Evolutionary conservation across 2,329 filamentous ascomycete genomes (phyloP), one percentile per base, ranked within the genome.

Genomic region (Stylonectria norvegica): DNA sequence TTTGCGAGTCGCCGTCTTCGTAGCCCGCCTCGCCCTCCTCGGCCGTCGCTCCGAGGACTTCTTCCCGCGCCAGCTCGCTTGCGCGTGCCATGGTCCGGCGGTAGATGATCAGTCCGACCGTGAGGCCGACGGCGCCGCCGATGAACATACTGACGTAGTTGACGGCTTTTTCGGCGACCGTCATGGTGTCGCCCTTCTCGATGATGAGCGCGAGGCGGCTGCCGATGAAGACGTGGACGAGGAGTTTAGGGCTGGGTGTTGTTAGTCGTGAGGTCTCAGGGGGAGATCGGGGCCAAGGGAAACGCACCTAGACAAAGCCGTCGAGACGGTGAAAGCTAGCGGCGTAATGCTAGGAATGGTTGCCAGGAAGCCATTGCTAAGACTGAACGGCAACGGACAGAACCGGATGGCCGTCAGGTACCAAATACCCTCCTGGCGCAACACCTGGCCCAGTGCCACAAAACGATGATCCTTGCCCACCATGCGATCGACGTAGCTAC

Each of bases 181-280:
- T 82, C 91, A 97, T 96, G 52, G 85, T 78, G 59, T 87, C 88
- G 48, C 84, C 86, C 41, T 80, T 78, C 55, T 95, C 86, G n/a
- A 86, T 88, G 22, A 98, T 79, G 37, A 83, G 73, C 31, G 88
- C 89, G 12, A 98, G 72, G 40, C 89, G 79, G 57, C 79, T 83
- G 46, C 93, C 93, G 56, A 98, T 89, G 67, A 96, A 98, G 54
- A 95, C 81, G 60, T 95, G 88, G 36, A 98, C 82, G 43, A 97
- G 73, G 14, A 98, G 73, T 59, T 97, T 98, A 5, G 93, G 93
- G 11, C 75, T 79, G 36, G 37, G 18, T n/a, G n/a, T 18, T 5
- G 37, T 57, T 20, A 47, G 45, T 18, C 29, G 29, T 7, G 4
- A 18, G 5, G 10, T 12, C 16, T 4, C 6, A 23, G 4, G 12